Evolutionary conservation across 306 rosid species (phyloP).

Genomic region (Crotalaria pallida): DNA sequence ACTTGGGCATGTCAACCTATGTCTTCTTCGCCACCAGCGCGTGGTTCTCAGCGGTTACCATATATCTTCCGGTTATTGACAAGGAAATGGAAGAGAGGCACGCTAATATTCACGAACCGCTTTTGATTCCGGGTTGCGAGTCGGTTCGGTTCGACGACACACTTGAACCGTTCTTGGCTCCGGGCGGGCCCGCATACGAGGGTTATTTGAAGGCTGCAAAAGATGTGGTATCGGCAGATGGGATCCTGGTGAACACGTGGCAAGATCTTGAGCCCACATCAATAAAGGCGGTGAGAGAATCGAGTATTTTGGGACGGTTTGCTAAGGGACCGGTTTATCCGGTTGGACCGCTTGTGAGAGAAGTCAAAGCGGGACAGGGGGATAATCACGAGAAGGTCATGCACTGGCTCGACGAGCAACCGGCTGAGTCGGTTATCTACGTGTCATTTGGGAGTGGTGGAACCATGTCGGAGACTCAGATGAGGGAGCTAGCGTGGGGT

Average conservation of each 20-base stretch:
- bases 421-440: conserved; percentile 45
- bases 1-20: conserved; percentile 34
- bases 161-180: conserved; percentile 23
- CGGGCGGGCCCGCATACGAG: conserved; percentile 18
- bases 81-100: neutral
- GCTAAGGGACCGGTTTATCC: conserved; percentile 25
- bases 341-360: conserved; percentile 57
- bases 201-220: neutral
- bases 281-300: conserved; percentile 13
- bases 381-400: neutral
- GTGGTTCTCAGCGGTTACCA: conserved; percentile 35
- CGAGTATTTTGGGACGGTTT: conserved; percentile 11
- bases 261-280: conserved; percentile 31
- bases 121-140: conserved; percentile 26
- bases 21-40: conserved; percentile 36
- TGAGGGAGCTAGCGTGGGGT: conserved; percentile 60
- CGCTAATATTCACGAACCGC: conserved; percentile 10
- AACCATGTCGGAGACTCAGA: conserved; percentile 39
- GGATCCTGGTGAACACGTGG: conserved; percentile 63
- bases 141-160: conserved; percentile 34
- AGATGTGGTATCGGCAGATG: conserved; percentile 26
- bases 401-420: conserved; percentile 55
- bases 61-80: conserved; percentile 25
- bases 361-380: neutral
- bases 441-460: conserved; percentile 79